Percentiles rank a stretch among this genome's conserved stretches.
Conservation (phyloP, 2,329 filamentous ascomycete species). For the Teratosphaeria nubilosa region DNA sequence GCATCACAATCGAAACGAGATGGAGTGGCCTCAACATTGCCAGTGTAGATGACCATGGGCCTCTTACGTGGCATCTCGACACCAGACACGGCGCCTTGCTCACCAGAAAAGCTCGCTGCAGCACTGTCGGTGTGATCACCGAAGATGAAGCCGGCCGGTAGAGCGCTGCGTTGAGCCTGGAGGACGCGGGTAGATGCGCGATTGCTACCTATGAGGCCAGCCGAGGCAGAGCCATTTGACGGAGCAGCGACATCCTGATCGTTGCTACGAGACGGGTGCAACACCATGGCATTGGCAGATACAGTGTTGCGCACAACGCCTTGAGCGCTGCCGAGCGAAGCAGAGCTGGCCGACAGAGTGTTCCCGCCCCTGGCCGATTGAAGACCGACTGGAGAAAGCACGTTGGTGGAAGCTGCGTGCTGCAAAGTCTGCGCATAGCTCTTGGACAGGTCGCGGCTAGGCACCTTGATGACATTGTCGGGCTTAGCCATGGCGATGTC, state of each 20-base stretch:
- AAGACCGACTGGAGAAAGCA: neutral
- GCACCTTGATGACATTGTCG: neutral
- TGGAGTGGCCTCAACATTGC: neutral
- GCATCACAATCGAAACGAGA: neutral
- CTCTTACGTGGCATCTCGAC: neutral
- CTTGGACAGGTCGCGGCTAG: neutral
- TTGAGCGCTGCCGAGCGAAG: neutral
- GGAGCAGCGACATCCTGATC: neutral
- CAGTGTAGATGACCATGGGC: neutral
- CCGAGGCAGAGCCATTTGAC: neutral
- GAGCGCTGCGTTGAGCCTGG: neutral
- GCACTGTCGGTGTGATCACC: neutral
- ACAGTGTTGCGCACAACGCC: neutral
- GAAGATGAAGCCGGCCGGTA: neutral
- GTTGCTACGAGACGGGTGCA: neutral
- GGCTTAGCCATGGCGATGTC: neutral
- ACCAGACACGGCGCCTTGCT: neutral
- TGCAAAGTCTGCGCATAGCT: neutral
- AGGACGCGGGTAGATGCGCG: neutral
- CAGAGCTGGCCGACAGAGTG: neutral
- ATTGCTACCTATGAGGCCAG: neutral
- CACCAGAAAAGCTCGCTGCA: neutral
- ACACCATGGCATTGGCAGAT: neutral
- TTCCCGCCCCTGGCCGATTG: neutral
- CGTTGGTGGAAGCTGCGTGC: neutral